Conservation (phyloP, 495 filamentous ascomycete genomes). For the Xylaria nigripes region DNA sequence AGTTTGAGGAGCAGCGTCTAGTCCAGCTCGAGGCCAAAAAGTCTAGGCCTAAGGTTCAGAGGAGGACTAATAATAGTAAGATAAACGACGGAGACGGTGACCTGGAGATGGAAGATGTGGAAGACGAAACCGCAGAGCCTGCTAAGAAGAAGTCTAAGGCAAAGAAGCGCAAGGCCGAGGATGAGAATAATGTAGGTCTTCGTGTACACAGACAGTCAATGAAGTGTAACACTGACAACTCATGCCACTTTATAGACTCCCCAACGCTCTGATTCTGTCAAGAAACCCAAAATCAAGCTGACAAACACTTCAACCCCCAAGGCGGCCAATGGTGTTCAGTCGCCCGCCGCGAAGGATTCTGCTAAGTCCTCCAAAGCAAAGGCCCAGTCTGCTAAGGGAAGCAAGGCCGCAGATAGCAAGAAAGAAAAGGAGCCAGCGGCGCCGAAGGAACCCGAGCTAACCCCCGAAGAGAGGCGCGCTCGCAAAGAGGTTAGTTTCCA, state of each 20-base stretch:
- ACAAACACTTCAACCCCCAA: constrained; percentile 46
- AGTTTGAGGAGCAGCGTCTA: constrained; percentile 54
- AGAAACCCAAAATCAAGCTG: constrained; percentile 59
- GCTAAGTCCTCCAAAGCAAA: constrained; percentile 47
- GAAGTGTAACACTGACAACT: not conserved
- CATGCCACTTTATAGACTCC: constrained; percentile 49
- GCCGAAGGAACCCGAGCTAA: constrained; percentile 44
- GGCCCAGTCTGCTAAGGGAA: constrained; percentile 52
- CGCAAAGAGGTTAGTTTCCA: constrained; percentile 50
- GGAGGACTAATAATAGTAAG: constrained; percentile 59
- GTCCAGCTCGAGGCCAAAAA: constrained; percentile 52
- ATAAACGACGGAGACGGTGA: constrained; percentile 52
- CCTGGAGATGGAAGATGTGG: constrained; percentile 66
- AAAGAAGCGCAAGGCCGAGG: constrained; percentile 67
- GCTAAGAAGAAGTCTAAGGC: constrained; percentile 50
- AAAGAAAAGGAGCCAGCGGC: constrained; percentile 49
- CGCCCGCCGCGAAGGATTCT: constrained; percentile 26
- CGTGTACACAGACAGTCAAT: not conserved
- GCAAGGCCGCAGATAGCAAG: constrained; percentile 56
- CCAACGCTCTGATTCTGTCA: constrained; percentile 57
- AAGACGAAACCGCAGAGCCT: constrained; percentile 37
- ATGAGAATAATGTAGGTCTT: constrained; percentile 54
- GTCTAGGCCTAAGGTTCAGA: constrained; percentile 54
- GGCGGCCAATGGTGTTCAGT: constrained; percentile 41
- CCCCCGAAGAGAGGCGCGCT: constrained; percentile 36